phyloP scores from a whole-genome alignment of 306 rosid species.

The Dalbergia cochinchinensis region DNA sequence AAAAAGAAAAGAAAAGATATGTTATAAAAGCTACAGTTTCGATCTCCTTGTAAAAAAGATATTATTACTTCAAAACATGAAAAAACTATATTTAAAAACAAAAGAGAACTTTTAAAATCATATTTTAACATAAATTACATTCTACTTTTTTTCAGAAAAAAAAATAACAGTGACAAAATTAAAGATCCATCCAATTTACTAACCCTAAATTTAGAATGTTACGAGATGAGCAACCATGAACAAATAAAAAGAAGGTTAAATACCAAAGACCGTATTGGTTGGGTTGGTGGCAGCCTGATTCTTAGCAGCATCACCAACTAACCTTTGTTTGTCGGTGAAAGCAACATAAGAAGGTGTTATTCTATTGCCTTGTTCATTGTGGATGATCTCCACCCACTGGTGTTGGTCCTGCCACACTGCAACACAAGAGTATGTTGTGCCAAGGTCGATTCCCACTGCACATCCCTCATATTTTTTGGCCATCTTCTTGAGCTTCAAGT shows the following conservation, averaged over 20 bases:
- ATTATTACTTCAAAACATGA: too few species aligned
- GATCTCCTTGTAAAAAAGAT: too few species aligned
- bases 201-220: too few species aligned
- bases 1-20: too few species aligned
- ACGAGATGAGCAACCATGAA: too few species aligned
- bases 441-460: conserved; percentile 32
- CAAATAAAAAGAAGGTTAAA: not conserved
- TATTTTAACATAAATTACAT: too few species aligned
- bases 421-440: conserved; percentile 33
- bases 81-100: too few species aligned
- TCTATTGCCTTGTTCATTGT: conserved; percentile 49
- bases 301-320: conserved; percentile 31
- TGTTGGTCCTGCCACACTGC: conserved; percentile 32
- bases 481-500: not conserved
- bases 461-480: not conserved
- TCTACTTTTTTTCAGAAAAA: too few species aligned
- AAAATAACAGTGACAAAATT: too few species aligned
- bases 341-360: conserved; percentile 67
- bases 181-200: too few species aligned
- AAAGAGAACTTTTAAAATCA: too few species aligned
- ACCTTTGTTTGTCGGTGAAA: conserved; percentile 46
- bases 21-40: too few species aligned
- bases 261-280: conserved; percentile 34
- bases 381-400: not conserved
- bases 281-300: conserved; percentile 32